A percentile compares a stretch with the other conserved stretches of the same genome.
phyloP scores from a whole-genome alignment of 2,329 filamentous ascomycete species.

The Phoma herbarum region DNA sequence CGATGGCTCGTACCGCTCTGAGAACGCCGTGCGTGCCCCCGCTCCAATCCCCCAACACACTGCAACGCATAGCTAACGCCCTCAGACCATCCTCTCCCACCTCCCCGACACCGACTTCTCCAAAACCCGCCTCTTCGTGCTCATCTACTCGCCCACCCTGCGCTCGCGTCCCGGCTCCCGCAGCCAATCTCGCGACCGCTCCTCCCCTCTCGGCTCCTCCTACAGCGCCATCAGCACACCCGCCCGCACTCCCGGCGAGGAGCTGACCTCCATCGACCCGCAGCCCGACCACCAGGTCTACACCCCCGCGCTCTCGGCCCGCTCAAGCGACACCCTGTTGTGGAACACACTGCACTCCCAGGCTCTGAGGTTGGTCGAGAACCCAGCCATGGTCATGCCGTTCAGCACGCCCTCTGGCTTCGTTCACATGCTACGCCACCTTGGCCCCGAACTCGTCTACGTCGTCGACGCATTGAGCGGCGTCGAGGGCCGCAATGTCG shows the following conservation, averaged over 20 bases:
- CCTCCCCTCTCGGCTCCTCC: slow-evolving; percentile 76
- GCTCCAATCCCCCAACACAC: not conserved
- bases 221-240: slow-evolving; percentile 84
- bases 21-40: slow-evolving; percentile 76
- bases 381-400: slow-evolving; percentile 85
- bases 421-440: slow-evolving; percentile 84
- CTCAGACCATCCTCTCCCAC: slow-evolving; percentile 77
- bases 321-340: slow-evolving; percentile 57
- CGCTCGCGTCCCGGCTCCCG: slow-evolving; percentile 66
- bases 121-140: slow-evolving; percentile 79
- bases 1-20: slow-evolving; percentile 67
- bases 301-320: slow-evolving; percentile 48
- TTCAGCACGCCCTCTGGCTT: slow-evolving; percentile 87
- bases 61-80: slow-evolving; percentile 19
- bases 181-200: slow-evolving; percentile 39
- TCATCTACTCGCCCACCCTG: slow-evolving; percentile 86
- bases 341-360: slow-evolving; percentile 85
- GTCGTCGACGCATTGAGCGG: slow-evolving; percentile 86
- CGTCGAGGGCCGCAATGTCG: slow-evolving; percentile 74
- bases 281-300: slow-evolving; percentile 53
- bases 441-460: slow-evolving; percentile 87
- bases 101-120: slow-evolving; percentile 80
- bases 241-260: slow-evolving; percentile 72
- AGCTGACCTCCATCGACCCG: slow-evolving; percentile 57
- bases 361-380: slow-evolving; percentile 80